Percentiles rank a stretch among this genome's conserved stretches.
Evolutionary conservation across 106 monocot species (phyloP).

Genomic region (Allium sativum): DNA sequence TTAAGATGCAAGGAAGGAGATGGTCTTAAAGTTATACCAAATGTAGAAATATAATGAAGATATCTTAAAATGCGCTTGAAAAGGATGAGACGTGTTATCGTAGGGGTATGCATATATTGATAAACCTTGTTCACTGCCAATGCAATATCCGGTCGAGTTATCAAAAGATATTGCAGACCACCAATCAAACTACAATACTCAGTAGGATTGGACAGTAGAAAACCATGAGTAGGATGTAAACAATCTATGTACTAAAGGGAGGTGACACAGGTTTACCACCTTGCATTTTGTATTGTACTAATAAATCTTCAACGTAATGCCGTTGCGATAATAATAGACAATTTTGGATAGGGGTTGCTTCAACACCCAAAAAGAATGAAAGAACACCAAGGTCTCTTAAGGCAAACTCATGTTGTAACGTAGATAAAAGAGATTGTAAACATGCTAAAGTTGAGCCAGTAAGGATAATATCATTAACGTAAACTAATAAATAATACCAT

Average conservation of each 20-base stretch:
- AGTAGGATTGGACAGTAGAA: not conserved
- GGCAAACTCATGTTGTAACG: not conserved
- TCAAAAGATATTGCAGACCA: not conserved
- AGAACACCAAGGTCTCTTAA: not conserved
- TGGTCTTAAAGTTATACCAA: not conserved
- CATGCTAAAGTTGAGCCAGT: not conserved
- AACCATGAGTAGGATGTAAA: not conserved
- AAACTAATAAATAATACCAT: not conserved
- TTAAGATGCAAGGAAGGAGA: not conserved
- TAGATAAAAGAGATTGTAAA: not conserved
- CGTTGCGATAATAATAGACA: not conserved
- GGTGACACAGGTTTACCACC: not conserved
- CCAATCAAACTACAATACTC: not conserved
- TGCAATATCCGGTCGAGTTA: not conserved
- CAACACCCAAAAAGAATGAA: not conserved
- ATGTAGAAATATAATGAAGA: not conserved
- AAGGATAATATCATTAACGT: not conserved
- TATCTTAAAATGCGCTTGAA: not conserved
- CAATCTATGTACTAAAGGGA: not conserved
- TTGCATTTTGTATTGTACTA: not conserved
- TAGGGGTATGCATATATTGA: not conserved
- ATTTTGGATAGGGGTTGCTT: not conserved
- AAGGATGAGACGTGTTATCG: not conserved
- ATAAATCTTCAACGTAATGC: not conserved
- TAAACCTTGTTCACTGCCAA: not conserved